phyloP scores from a whole-genome alignment of 768 basidiomycete genomes.

The Xanthoconium stramineum region DNA sequence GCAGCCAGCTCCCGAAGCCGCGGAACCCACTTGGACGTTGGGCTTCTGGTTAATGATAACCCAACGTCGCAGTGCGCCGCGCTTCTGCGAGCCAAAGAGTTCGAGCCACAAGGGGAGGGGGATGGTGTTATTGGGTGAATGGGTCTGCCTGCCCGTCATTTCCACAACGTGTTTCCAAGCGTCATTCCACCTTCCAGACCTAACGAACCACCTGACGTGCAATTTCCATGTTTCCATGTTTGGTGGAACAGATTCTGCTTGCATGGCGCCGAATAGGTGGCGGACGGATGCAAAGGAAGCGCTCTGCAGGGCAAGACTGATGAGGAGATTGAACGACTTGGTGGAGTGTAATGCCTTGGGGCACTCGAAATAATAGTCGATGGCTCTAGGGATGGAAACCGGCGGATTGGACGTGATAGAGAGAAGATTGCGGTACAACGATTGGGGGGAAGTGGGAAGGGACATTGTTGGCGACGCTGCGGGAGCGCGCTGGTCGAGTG shows the following conservation, averaged over 20 bases:
- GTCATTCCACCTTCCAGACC: constrained; percentile 51
- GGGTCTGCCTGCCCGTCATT: constrained; percentile 9
- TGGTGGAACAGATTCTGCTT: constrained; percentile 35
- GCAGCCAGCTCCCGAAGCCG: background rate
- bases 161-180: constrained; percentile 49
- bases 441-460: constrained; percentile 28
- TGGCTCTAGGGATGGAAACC: constrained; percentile 9
- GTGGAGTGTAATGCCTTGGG: constrained; percentile 34
- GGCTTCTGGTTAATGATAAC: constrained; percentile 1
- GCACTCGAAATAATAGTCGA: constrained; percentile 28
- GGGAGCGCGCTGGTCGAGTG: constrained; percentile 1
- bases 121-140: constrained; percentile 15
- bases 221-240: constrained; percentile 59
- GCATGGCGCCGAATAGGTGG: constrained; percentile 49
- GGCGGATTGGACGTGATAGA: constrained; percentile 18
- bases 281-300: constrained; percentile 45
- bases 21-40: background rate
- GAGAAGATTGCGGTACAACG: constrained; percentile 35
- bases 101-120: constrained; percentile 60
- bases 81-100: constrained; percentile 47
- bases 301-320: constrained; percentile 48
- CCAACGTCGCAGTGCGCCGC: constrained; percentile 31
- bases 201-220: constrained; percentile 53
- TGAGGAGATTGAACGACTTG: constrained; percentile 43
- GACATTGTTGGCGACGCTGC: constrained; percentile 17